Evolutionary conservation across 305 asterid species (phyloP).

Genomic region (Vinca major): DNA sequence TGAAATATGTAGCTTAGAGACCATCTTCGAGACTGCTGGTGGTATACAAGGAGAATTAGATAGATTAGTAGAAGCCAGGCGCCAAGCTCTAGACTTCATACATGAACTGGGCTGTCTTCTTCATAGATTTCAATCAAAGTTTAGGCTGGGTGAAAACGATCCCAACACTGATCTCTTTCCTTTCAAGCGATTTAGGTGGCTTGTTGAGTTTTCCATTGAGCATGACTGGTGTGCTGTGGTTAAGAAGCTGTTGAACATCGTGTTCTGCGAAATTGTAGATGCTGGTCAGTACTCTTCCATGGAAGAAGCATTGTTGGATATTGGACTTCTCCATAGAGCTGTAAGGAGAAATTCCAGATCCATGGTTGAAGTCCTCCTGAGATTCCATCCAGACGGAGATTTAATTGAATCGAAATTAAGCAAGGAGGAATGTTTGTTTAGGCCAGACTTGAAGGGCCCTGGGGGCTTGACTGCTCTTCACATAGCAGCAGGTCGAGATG

Average conservation of each 20-base stretch:
- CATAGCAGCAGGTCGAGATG: slow-evolving; percentile 56
- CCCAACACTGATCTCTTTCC: slow-evolving; percentile 41
- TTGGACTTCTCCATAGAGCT: slow-evolving; percentile 75
- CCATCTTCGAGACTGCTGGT: slow-evolving; percentile 32
- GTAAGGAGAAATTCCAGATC: slow-evolving; percentile 58
- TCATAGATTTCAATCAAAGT: slow-evolving; percentile 46
- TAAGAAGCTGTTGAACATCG: slow-evolving; percentile 47
- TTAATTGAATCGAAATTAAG: slow-evolving; percentile 13
- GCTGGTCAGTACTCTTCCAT: slow-evolving; percentile 33
- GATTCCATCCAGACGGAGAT: slow-evolving; percentile 33
- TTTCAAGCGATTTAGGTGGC: slow-evolving; percentile 64
- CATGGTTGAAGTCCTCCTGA: slow-evolving; percentile 58
- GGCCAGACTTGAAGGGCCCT: slow-evolving; percentile 66
- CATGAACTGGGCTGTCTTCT: slow-evolving; percentile 98
- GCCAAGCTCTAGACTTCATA: slow-evolving; percentile 64
- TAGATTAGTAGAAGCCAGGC: slow-evolving; percentile 30
- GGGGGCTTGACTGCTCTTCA: slow-evolving; percentile 97
- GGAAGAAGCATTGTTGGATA: slow-evolving; percentile 38
- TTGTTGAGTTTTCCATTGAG: slow-evolving; percentile 69
- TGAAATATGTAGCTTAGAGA: slow-evolving; percentile 78
- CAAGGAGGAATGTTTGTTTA: slow-evolving; percentile 36
- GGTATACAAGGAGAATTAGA: slow-evolving; percentile 19
- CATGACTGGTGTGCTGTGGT: slow-evolving; percentile 92
- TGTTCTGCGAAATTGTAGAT: slow-evolving; percentile 38
- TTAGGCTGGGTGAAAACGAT: slow-evolving; percentile 31